phyloP scores from a whole-genome alignment of 495 filamentous ascomycete genomes.

The Lichenothelia convexa region DNA sequence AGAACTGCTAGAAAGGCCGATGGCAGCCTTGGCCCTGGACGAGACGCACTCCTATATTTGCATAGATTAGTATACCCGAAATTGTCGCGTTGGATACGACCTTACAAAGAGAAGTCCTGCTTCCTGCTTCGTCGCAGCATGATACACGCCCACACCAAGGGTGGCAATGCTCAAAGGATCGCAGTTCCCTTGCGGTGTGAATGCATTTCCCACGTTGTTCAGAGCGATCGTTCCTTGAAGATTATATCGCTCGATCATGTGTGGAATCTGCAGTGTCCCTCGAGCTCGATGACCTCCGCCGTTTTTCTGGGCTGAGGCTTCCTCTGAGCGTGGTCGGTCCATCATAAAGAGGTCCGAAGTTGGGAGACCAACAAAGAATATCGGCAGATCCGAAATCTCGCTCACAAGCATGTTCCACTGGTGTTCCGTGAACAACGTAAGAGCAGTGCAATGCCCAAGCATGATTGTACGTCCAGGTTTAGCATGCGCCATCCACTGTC shows the following conservation, averaged over 20 bases:
- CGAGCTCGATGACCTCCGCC: slow-evolving; percentile 21
- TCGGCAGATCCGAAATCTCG: slow-evolving; percentile 33
- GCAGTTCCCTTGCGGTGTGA: slow-evolving; percentile 55
- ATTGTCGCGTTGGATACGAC: not conserved
- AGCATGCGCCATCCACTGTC: slow-evolving; percentile 27
- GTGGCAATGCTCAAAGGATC: slow-evolving; percentile 49
- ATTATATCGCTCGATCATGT: slow-evolving; percentile 41
- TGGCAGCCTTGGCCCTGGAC: slow-evolving; percentile 31
- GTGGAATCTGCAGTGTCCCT: slow-evolving; percentile 43
- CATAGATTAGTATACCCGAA: not conserved
- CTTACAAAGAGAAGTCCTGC: slow-evolving; percentile 40
- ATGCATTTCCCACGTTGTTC: slow-evolving; percentile 67
- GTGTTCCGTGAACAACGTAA: slow-evolving; percentile 34
- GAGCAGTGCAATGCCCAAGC: slow-evolving; percentile 51
- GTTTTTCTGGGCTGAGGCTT: slow-evolving; percentile 19
- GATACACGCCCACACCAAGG: slow-evolving; percentile 48
- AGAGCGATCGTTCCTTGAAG: slow-evolving; percentile 44
- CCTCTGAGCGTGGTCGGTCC: no score
- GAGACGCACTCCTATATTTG: slow-evolving; percentile 31
- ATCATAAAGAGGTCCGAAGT: slow-evolving; percentile 66
- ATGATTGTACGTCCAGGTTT: slow-evolving; percentile 18
- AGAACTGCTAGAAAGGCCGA: slow-evolving; percentile 18
- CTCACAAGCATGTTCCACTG: slow-evolving; percentile 32
- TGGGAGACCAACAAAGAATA: slow-evolving; percentile 53
- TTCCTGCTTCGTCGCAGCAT: slow-evolving; percentile 41